These are phyloP conservation scores for Cardamine chenopodiifolia DNA, from an alignment of 345 rosid genomes.

Conservation along the genomic window DNA sequence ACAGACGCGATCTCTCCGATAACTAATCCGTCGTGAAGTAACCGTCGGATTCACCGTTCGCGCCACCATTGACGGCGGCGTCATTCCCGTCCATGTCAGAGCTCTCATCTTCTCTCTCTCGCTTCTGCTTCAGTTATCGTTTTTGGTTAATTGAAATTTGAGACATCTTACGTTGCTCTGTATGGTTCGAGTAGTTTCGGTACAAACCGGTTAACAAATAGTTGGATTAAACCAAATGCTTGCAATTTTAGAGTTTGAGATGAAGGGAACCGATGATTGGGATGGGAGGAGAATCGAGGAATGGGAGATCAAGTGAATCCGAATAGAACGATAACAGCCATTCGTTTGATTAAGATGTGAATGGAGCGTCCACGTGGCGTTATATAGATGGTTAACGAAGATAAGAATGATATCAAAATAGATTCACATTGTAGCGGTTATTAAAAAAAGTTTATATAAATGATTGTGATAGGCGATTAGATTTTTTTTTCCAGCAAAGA, in stretches of 20 bases:
- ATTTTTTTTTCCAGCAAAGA: too few species aligned
- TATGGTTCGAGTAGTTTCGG: conserved; percentile 19
- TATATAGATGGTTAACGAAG: not conserved
- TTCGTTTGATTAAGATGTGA: not conserved
- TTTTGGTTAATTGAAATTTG: conserved; percentile 6
- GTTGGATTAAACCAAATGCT: not conserved
- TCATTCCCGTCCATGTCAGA: conserved; percentile 36
- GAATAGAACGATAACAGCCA: not conserved
- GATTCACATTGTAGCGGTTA: not conserved
- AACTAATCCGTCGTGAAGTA: not conserved
- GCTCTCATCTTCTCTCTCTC: conserved; percentile 39
- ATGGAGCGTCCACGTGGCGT: not conserved
- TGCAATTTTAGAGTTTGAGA: not conserved
- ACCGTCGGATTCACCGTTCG: conserved; percentile 2
- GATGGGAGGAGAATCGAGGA: not conserved
- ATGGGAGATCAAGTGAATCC: not conserved
- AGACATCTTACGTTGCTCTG: conserved; percentile 29
- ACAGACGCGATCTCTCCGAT: conserved; percentile 22
- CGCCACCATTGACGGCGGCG: conserved; percentile 23
- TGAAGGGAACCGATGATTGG: not conserved
- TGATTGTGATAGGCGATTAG: too few species aligned
- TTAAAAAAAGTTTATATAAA: too few species aligned
- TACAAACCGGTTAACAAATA: conserved; percentile 23
- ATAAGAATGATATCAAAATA: conserved; percentile 6
- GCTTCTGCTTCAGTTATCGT: conserved; percentile 2